Conservation (phyloP, 2,329 filamentous ascomycete genomes). For the Chrysosphaeria jannelii region DNA sequence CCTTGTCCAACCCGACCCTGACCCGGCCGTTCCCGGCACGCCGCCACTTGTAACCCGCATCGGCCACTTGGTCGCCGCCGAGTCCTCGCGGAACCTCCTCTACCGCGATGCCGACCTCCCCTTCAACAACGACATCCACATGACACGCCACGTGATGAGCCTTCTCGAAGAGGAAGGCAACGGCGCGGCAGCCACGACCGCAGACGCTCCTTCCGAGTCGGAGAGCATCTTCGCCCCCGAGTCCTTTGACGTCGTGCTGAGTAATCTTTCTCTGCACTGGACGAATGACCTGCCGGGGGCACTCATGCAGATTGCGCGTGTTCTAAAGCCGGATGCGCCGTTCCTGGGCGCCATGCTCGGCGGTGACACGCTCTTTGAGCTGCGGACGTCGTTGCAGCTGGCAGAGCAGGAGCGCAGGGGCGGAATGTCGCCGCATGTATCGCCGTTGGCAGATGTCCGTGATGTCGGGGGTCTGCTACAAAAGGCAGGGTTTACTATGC, state of each 20-base stretch:
- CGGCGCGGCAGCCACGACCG: not conserved
- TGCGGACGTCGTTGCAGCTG: slow-evolving; percentile 75
- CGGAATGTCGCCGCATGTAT: slow-evolving; percentile 76
- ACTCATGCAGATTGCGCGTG: slow-evolving; percentile 54
- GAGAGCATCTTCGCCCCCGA: slow-evolving; percentile 9
- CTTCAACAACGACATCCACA: slow-evolving; percentile 44
- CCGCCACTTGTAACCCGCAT: slow-evolving; percentile 43
- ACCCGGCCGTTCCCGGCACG: slow-evolving; percentile 23
- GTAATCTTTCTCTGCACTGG: slow-evolving; percentile 80
- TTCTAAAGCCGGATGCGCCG: slow-evolving; percentile 69
- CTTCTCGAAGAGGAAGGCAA: slow-evolving; percentile 21
- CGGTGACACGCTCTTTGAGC: slow-evolving; percentile 76
- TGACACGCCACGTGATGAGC: slow-evolving; percentile 45
- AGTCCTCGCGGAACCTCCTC: slow-evolving; percentile 49
- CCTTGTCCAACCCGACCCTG: slow-evolving; percentile 38
- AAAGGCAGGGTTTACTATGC: slow-evolving; percentile 71
- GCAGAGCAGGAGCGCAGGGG: slow-evolving; percentile 73
- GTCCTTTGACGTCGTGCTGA: slow-evolving; percentile 71
- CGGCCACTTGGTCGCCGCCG: slow-evolving; percentile 45
- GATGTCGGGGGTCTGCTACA: slow-evolving; percentile 73
- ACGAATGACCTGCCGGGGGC: slow-evolving; percentile 82
- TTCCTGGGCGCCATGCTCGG: slow-evolving; percentile 94
- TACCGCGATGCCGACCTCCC: slow-evolving; percentile 47
- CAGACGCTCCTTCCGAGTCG: slow-evolving; percentile 21
- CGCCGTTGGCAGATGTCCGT: slow-evolving; percentile 68